Evolutionary conservation across 345 rosid species (phyloP), one percentile per base, ranked within the genome.

Genomic region (Eucalyptus tenuipes): DNA sequence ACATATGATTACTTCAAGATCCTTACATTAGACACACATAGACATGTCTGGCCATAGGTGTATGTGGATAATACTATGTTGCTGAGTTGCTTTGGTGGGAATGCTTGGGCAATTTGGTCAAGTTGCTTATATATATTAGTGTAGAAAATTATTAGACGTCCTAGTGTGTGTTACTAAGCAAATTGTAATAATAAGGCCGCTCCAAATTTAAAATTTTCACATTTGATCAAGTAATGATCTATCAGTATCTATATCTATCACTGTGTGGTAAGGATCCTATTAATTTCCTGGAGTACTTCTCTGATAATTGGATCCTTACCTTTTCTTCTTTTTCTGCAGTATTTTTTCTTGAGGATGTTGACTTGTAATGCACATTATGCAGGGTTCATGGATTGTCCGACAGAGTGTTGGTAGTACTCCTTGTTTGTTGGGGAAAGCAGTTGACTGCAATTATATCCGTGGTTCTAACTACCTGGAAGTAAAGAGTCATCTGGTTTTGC

Each of bases 331-430:
- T 86, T 81, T 37, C 82, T 37, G 45, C 45, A 10, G 82, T 75
- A 40, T 37, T 75, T 55, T 55, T 17, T 49, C 50, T 49, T 89
- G 80, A 15, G 45, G 86, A 88, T 87, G 61, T 85, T 15, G 49
- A 55, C 85, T 86, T 84, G 61, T 52, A 61, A n/a, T n/a, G 7
- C 88, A 42, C 82, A 86, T 86, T 86, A 55, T 89, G 89, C 94
- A 97, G 99, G 99, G 99, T 25, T 98, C 99, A 47, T 98, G 99
- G 99, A 97, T 98, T 85, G 99, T 98, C 86, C 95, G 99, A 71
- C 99, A 98, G 92, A 98, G 99, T 88, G 99, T 95, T 87, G 99
- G 99, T 90, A 98, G 99, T 93, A 98, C 99, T 44, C 99, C 99
- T 13, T 98, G 99, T 91, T 93, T 98, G 87, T 91, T 98, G 90